A percentile compares a stretch with the other conserved stretches of the same genome.
Conservation (phyloP, 2,329 filamentous ascomycete species). For the Didymella pomorum region DNA sequence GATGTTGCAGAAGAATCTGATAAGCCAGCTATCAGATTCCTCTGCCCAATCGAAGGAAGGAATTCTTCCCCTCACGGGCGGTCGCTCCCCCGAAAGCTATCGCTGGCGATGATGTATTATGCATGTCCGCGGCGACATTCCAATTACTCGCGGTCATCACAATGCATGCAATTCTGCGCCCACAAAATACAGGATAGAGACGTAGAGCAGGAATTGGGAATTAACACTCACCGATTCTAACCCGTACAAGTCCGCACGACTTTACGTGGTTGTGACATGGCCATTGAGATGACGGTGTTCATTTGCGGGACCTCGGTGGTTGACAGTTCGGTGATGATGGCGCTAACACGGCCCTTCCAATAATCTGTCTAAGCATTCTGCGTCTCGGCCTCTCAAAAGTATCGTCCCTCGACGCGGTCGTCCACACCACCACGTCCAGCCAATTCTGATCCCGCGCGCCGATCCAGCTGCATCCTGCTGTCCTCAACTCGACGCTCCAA, state of each 20-base stretch:
- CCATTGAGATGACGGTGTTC: conserved; percentile 2
- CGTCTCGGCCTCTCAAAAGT: conserved; percentile 15
- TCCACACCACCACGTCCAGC: conserved; percentile 25
- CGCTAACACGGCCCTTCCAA: conserved; percentile 8
- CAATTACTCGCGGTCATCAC: conserved; percentile 6
- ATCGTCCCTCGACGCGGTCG: conserved; percentile 18
- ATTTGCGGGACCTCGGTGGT: conserved; percentile 12
- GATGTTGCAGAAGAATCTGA: conserved; percentile 10
- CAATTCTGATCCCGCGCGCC: conserved; percentile 7
- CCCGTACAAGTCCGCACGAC: background rate
- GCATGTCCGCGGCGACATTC: conserved; percentile 21
- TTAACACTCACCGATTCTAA: background rate
- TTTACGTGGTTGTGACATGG: background rate
- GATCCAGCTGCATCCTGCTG: conserved; percentile 12
- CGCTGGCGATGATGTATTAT: conserved; percentile 24
- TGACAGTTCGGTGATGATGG: conserved; percentile 8
- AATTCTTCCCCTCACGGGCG: conserved; percentile 24
- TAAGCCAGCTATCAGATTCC: conserved; percentile 37
- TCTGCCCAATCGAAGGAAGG: conserved; percentile 17
- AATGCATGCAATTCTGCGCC: background rate
- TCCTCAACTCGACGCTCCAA: conserved; percentile 16
- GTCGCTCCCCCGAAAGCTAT: conserved; percentile 29
- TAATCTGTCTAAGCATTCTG: conserved; percentile 7
- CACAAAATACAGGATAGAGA: background rate
- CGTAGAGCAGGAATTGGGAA: background rate